Percentiles rank a stretch among this genome's conserved stretches.
Conservation (phyloP, 768 basidiomycete genomes). For the Rhodotorula babjevae region DNA sequence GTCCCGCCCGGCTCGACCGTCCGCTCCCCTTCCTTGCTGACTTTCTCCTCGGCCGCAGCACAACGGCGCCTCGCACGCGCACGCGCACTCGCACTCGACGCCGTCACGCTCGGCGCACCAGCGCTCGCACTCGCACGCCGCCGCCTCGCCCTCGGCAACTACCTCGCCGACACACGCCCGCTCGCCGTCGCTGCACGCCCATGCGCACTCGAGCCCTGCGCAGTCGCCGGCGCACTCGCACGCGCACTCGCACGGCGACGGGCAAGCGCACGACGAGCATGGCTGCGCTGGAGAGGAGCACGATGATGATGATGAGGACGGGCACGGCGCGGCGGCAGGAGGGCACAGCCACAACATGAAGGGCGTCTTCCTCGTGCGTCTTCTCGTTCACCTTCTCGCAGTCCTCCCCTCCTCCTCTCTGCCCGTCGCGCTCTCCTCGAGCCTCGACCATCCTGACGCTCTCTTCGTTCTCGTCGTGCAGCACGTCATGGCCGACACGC, state of each 20-base stretch:
- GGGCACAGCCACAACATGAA: constrained; percentile 95
- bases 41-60: neutral
- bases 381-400: no score
- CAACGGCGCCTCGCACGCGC: constrained; percentile 7
- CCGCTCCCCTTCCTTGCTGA: neutral
- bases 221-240: constrained; percentile 2
- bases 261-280: constrained; percentile 44
- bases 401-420: no score
- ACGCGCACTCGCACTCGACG: neutral
- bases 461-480: neutral
- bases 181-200: neutral
- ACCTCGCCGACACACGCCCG: neutral
- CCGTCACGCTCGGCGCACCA: neutral
- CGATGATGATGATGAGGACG: constrained; percentile 32
- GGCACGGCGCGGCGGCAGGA: constrained; percentile 42
- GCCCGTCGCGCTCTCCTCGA: no score
- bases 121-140: neutral
- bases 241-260: constrained; percentile 38
- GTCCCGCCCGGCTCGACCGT: neutral
- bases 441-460: no score
- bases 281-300: neutral
- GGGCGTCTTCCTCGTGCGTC: constrained; percentile 63
- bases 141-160: neutral
- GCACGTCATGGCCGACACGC: constrained; percentile 94
- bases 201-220: neutral